Conservation (phyloP, 345 rosid genomes). For the Lenwebbia sp. region DNA sequence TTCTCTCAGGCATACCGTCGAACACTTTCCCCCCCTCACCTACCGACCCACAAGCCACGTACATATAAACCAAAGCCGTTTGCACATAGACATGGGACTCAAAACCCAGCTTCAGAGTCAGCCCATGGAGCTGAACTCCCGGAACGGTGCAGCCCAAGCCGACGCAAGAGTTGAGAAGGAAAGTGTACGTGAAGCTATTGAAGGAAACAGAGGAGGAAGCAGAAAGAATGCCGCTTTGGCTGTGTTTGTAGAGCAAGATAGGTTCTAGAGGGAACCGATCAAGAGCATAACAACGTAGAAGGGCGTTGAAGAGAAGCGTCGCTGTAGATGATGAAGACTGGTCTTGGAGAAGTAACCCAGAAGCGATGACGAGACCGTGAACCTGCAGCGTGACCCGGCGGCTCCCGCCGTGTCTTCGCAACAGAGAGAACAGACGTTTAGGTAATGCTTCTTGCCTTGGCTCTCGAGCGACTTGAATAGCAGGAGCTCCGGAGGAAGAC, state of each 20-base stretch:
- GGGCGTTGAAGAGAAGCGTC: slow-evolving; percentile 7
- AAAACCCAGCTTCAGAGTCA: slow-evolving; percentile 53
- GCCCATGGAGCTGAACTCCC: slow-evolving; percentile 54
- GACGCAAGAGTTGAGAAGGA: slow-evolving; percentile 7
- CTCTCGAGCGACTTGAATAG: neutral
- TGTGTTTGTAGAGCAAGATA: slow-evolving; percentile 5
- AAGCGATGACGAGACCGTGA: neutral
- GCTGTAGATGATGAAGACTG: neutral
- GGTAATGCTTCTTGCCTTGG: neutral
- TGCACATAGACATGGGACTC: slow-evolving; percentile 52
- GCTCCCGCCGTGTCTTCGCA: neutral
- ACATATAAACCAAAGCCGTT: slow-evolving; percentile 50
- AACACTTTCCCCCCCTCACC: slow-evolving; percentile 33
- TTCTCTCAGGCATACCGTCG: slow-evolving; percentile 60
- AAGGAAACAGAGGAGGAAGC: neutral
- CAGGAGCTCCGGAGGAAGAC: neutral
- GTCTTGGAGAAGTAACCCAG: neutral
- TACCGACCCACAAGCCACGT: slow-evolving; percentile 14
- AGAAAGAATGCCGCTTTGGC: neutral
- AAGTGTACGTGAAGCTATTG: slow-evolving; percentile 19
- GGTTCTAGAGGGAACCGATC: slow-evolving; percentile 5
- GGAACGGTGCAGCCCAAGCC: slow-evolving; percentile 7
- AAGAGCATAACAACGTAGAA: slow-evolving; percentile 14
- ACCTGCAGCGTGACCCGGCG: neutral
- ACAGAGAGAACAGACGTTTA: neutral